phyloP scores from a whole-genome alignment of 352 stramenopile species.

The Globisporangium viniferum region DNA sequence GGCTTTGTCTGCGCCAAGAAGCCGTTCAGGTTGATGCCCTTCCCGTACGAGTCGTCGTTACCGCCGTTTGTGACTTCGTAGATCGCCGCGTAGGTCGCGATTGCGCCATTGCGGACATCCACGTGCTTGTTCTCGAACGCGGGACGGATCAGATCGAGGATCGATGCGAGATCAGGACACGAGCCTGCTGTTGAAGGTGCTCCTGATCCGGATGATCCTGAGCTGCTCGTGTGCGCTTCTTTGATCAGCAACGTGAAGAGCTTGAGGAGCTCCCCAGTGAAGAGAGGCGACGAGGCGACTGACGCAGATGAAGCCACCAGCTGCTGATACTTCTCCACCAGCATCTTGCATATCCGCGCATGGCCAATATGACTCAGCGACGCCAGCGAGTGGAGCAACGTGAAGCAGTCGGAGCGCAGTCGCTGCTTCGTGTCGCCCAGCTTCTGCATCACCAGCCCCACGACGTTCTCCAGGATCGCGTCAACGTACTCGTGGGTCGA shows the following conservation, averaged over 20 bases:
- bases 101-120: conserved; percentile 69
- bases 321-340: conserved; percentile 56
- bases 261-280: conserved; percentile 57
- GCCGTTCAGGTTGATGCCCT: conserved; percentile 52
- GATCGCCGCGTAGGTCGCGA: conserved; percentile 61
- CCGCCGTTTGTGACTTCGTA: conserved; percentile 70
- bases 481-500: conserved; percentile 47
- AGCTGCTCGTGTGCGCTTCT: conserved; percentile 20
- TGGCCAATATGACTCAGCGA: conserved; percentile 55
- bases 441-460: conserved; percentile 64
- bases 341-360: conserved; percentile 59
- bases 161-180: conserved; percentile 32
- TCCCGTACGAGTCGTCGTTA: conserved; percentile 22
- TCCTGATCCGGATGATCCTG: conserved; percentile 1
- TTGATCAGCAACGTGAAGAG: conserved; percentile 64
- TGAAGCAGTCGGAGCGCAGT: conserved; percentile 68
- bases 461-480: conserved; percentile 58
- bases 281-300: conserved; percentile 42
- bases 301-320: conserved; percentile 26
- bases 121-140: conserved; percentile 84
- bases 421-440: conserved; percentile 77
- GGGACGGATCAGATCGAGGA: conserved; percentile 44
- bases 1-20: conserved; percentile 63
- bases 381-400: conserved; percentile 59
- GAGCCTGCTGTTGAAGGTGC: not conserved